Conservation (phyloP, 805 yeast species). For the Pichia sporocuriosa region DNA sequence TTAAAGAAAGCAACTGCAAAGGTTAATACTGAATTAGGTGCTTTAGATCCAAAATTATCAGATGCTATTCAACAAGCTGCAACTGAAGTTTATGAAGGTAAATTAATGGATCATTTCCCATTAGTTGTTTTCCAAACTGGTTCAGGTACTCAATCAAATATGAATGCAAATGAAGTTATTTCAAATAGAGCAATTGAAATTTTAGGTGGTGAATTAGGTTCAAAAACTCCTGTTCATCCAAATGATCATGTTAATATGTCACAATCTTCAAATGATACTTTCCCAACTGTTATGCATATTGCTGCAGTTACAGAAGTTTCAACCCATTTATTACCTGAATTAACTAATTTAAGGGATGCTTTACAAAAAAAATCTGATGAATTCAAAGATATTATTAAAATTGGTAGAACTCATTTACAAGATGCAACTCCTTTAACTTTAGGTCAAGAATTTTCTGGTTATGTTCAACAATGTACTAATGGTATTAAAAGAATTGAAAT, state of each 20-base stretch:
- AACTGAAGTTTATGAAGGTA: slow-evolving; percentile 89
- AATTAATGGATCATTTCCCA: slow-evolving; percentile 91
- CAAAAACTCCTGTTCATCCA: slow-evolving; percentile 94
- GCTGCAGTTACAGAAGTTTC: slow-evolving; percentile 92
- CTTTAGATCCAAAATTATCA: slow-evolving; percentile 76
- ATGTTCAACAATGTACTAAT: slow-evolving; percentile 85
- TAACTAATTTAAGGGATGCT: slow-evolving; percentile 71
- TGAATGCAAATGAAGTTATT: slow-evolving; percentile 98
- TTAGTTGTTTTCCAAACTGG: slow-evolving; percentile 98
- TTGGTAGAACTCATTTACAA: slow-evolving; percentile 98
- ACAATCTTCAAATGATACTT: slow-evolving; percentile 97
- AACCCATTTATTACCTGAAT: slow-evolving; percentile 68
- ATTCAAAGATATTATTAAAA: slow-evolving; percentile 85
- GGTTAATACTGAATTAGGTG: slow-evolving; percentile 77
- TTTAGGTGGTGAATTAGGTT: slow-evolving; percentile 86
- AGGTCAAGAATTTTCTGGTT: slow-evolving; percentile 97
- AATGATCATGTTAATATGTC: slow-evolving; percentile 98
- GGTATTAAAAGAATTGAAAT: slow-evolving; percentile 84
- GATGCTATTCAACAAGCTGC: slow-evolving; percentile 89
- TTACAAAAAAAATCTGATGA: slow-evolving; percentile 72
- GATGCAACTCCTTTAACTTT: slow-evolving; percentile 97
- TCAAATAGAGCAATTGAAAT: slow-evolving; percentile 97
- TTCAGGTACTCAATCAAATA: slow-evolving; percentile 96
- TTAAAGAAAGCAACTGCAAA: slow-evolving; percentile 92
- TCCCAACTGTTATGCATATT: slow-evolving; percentile 99